Evolutionary conservation across 2,329 filamentous ascomycete species (phyloP), one percentile per base, ranked within the genome.

Genomic region (Epichloe baconii): DNA sequence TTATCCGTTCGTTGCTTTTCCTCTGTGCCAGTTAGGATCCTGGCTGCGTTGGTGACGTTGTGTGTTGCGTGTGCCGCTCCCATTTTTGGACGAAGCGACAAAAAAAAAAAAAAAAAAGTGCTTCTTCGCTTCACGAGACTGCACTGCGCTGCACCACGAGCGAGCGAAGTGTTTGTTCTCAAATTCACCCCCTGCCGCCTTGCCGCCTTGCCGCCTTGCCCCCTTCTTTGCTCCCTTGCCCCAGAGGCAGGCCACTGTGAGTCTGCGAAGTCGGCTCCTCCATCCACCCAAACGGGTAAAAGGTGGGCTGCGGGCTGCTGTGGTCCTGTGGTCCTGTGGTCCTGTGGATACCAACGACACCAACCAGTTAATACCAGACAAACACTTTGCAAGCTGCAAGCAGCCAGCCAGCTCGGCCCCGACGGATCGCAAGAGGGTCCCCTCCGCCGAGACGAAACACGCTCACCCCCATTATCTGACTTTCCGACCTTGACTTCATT

Each of bases 361-460:
- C 26, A 31, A 31, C 26, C 3, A 31, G 7, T 0, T 19, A 19
- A 1, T 1, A 23, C 21, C 26, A 31, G 26, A 31, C 26, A 31
- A 3, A 31, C 26, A 31, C 7, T 26, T 31, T 31, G 26, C 26
- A 31, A 4, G 26, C 26, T 31, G 26, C 17, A 42, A 41, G 19
- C 38, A 35, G 26, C 23, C n/a, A 40, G 38, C 26, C 40, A 49
- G 19, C 19, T 15, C 36, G 48, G 44, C 17, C 43, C 47, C 42
- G 43, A 52, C 51, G 43, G 43, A 47, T 46, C 47, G 51, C 43
- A 49, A 50, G 38, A 50, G 40, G 23, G 44, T 36, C 21, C 35
- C 36, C 44, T 43, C 49, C 43, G 34, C 48, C 48, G 12, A 44
- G 26, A 43, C 38, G 48, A 49, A 49, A 49, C 23, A 45, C 48